Base-by-base conservation (phyloP, 2,329 filamentous ascomycete genomes). In the Colletotrichum chrysophilum region DNA sequence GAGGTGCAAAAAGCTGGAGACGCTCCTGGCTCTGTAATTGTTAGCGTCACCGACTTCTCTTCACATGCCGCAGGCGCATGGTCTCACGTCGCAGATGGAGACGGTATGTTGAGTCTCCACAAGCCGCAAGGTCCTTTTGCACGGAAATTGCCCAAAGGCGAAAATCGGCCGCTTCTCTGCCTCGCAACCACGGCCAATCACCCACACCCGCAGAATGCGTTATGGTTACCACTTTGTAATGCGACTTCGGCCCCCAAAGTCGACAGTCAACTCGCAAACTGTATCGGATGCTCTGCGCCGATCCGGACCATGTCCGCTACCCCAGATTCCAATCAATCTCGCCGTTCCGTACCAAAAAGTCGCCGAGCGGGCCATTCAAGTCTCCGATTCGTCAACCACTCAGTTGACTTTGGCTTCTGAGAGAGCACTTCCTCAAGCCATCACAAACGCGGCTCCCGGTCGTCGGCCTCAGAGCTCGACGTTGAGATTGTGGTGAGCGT, bases 31-130 rank as follows among this genome's bases (percentile, higher is more conserved):
- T 10, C 32, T 28, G 28, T 16, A 70, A 64, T 68, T 75, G 69
- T 73, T 64, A 73, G 62, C 48, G 61, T 73, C 70, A 67, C 62
- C 73, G 73, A 73, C 69, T 73, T 38, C 68, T 75, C 16, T 34
- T 62, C 24, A 34, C 58, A 62, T 62, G 30, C 56, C 28, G 18
- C 30, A 24, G 13, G 18, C 48, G 65, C 36, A 67, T 21, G n/a
- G 34, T 34, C 34, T 64, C 48, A 24, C 43, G 58, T 58, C 48
- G 36, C 62, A 21, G 24, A 66, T 66, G 62, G 62, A 52, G 62
- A 30, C 62, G 24, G 43, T 30, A 13, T 26, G 48, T 16, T 55
- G 28, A 9, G 30, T 68, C 66, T 21, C 66, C 66, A 68, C 66
- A 43, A 43, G 18, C 66, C 24, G 32, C 30, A n/a, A 21, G 52